Base-by-base conservation (phyloP, 257 asterid species). In the Solanum rostratum region DNA sequence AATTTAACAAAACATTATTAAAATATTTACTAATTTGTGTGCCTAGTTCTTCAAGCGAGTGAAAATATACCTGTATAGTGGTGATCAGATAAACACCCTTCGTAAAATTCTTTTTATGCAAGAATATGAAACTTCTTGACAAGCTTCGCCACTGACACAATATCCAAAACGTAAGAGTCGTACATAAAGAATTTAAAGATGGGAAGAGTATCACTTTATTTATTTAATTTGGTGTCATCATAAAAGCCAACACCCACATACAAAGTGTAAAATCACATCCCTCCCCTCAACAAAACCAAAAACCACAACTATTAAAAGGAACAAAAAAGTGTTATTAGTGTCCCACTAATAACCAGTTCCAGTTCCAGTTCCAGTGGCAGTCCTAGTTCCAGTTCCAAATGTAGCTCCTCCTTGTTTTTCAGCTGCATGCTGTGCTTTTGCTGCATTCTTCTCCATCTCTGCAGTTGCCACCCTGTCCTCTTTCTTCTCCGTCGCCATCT, bases 401-500 rank as follows among this genome's bases (percentile, higher is more conserved):
- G 81, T 37, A 3, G 19, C 45, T 24, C 33, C 24, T 16, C 49
- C 86, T 2, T 66, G 74, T 57, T 52, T 86, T 3, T 82, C 84
- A 59, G 90, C 87, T 3, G 85, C 90, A 52, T 85, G 84, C 20
- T 83, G 80, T 19, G 80, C 81, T 5, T 80, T 65, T 0, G 60
- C 57, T 1, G 15, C 86, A 5, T 69, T 83, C 59, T 90, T 88
- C 12, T 85, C 76, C 80, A 55, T 30, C 84, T 90, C 92, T 3
- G 92, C 91, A 20, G 79, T 88, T 0, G 24, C 46, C 1, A 46
- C 49, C 65, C 54, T 85, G 2, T 83, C 88, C 3, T 86, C 91
- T 63, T 86, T 90, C 86, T 85, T 90, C 81, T 74, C 85, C 24
- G 81, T 84, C 3, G 90, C 90, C 85, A 88, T 68, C 46, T 84